phyloP scores from a whole-genome alignment of 441 rosid genomes.

The Erysimum cheiri region DNA sequence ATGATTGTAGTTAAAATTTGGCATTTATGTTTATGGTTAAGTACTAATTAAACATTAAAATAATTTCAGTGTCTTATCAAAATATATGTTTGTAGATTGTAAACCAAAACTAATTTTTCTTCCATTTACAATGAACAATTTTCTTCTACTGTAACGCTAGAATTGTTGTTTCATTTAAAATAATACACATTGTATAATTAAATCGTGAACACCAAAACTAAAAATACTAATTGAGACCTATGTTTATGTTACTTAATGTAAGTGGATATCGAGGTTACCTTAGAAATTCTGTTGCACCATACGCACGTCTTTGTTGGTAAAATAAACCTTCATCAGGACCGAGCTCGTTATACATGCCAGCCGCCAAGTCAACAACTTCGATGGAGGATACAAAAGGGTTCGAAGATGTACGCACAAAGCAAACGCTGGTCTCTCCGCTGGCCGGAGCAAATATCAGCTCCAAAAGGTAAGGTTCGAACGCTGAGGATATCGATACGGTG shows the following conservation, averaged over 20 bases:
- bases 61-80: no score
- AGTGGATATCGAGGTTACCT: conserved; percentile 38
- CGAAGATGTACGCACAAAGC: conserved; percentile 58
- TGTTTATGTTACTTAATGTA: not conserved
- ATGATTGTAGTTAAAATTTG: not conserved
- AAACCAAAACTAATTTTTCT: not conserved
- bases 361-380: conserved; percentile 47
- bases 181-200: not conserved
- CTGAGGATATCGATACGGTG: conserved; percentile 48
- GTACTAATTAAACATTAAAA: no score
- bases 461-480: conserved; percentile 21
- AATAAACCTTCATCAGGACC: conserved; percentile 49
- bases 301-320: conserved; percentile 45
- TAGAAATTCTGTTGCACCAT: conserved; percentile 37
- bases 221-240: not conserved
- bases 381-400: conserved; percentile 66
- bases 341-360: conserved; percentile 48
- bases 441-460: conserved; percentile 50
- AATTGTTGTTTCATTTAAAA: not conserved
- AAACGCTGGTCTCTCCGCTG: conserved; percentile 45
- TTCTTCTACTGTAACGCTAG: not conserved
- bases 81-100: not conserved
- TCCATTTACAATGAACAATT: not conserved
- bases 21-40: not conserved
- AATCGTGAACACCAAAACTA: not conserved